Percentiles rank a stretch among this genome's conserved stretches.
These are phyloP conservation scores for Suhomyces taliae DNA, from an alignment of 1,139 yeast species.

Conservation along the genomic window DNA sequence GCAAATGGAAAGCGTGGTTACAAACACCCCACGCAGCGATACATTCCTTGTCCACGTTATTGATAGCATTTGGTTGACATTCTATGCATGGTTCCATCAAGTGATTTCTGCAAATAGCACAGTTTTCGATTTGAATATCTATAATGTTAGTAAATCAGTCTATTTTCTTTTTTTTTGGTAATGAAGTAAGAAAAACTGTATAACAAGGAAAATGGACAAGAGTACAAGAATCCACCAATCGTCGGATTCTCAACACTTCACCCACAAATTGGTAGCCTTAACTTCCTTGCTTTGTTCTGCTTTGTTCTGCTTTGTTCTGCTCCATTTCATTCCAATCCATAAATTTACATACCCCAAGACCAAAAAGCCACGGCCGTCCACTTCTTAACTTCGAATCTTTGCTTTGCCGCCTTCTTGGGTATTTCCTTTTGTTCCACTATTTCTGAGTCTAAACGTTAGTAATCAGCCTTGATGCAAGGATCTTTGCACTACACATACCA, in stretches of 20 bases:
- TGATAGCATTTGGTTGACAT: constrained; percentile 84
- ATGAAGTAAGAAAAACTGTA: background rate
- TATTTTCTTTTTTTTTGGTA: no score
- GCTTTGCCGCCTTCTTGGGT: constrained; percentile 25
- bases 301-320: no score
- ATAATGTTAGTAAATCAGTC: constrained; percentile 23
- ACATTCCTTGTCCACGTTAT: constrained; percentile 72
- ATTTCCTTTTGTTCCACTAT: constrained; percentile 15
- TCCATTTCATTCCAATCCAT: background rate
- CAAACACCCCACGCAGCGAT: constrained; percentile 98
- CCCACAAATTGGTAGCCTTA: no score
- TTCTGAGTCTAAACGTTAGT: constrained; percentile 14
- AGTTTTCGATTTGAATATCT: constrained; percentile 88
- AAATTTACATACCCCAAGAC: constrained; percentile 81
- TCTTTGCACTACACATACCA: constrained; percentile 19
- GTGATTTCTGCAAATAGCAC: constrained; percentile 98
- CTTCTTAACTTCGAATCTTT: constrained; percentile 50
- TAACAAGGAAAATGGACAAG: background rate
- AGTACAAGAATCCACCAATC: background rate
- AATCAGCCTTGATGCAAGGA: background rate
- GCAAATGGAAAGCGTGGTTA: constrained; percentile 92
- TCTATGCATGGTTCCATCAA: constrained; percentile 98
- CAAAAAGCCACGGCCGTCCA: constrained; percentile 99
- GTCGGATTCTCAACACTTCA: no score
- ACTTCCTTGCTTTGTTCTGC: no score